Conservation (phyloP, 1,284 basidiomycete genomes). For the Kwoniella shivajii region DNA sequence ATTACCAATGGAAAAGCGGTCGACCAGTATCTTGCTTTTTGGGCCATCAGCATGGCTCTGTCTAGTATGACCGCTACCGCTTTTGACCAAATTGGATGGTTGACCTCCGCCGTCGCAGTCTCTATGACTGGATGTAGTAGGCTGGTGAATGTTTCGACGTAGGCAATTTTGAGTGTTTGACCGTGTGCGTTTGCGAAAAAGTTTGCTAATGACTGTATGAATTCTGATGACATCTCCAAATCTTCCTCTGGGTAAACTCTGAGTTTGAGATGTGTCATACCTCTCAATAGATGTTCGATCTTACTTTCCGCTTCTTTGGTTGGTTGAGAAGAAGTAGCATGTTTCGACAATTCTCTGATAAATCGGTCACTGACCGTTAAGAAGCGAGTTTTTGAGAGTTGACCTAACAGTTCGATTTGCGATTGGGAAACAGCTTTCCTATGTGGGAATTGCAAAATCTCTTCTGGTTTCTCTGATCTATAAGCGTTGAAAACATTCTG, state of each 20-base stretch:
- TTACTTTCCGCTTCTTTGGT: conserved; percentile 75
- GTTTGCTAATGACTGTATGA: conserved; percentile 77
- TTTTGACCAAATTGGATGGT: conserved; percentile 91
- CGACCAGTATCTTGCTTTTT: conserved; percentile 88
- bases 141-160: conserved; percentile 78
- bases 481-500: conserved; percentile 86
- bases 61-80: conserved; percentile 84
- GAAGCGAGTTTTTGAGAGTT: conserved; percentile 77
- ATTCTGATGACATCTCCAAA: conserved; percentile 92
- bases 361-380: conserved; percentile 85
- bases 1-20: conserved; percentile 84
- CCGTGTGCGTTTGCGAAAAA: conserved; percentile 86
- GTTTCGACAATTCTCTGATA: conserved; percentile 68
- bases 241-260: conserved; percentile 91
- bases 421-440: conserved; percentile 76
- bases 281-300: conserved; percentile 78
- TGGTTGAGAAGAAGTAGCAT: conserved; percentile 71
- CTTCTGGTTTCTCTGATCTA: conserved; percentile 65
- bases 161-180: conserved; percentile 76
- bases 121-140: conserved; percentile 88
- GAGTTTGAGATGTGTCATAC: conserved; percentile 75
- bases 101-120: conserved; percentile 94
- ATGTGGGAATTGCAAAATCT: conserved; percentile 58
- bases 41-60: conserved; percentile 81
- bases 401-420: conserved; percentile 77